Evolutionary conservation across 1,284 basidiomycete species (phyloP).

Genomic region (Tylopilus sp.): DNA sequence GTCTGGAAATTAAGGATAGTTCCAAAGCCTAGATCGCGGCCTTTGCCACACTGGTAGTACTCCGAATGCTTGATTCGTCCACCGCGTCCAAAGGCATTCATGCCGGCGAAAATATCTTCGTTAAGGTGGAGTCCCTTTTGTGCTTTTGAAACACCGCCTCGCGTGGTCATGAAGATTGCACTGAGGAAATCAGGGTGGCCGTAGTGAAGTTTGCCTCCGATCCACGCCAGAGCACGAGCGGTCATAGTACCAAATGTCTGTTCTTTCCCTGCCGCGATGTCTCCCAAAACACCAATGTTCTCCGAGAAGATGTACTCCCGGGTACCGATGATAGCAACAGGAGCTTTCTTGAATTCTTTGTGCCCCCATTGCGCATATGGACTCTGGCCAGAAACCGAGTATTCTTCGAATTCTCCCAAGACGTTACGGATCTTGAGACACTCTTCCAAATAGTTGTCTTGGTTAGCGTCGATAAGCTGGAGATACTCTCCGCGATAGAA

Average conservation of each 20-base stretch:
- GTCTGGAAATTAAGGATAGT: constrained; percentile 99
- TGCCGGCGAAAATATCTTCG: constrained; percentile 99
- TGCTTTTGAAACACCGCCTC: constrained; percentile 98
- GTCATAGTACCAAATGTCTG: constrained; percentile 99
- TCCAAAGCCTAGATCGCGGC: constrained; percentile 98
- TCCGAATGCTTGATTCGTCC: constrained; percentile 99
- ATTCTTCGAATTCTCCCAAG: constrained; percentile 96
- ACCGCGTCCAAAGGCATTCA: constrained; percentile 97
- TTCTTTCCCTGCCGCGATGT: constrained; percentile 99
- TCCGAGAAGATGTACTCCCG: constrained; percentile 99
- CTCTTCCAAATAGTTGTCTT: constrained; percentile 99
- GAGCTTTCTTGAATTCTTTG: constrained; percentile 85
- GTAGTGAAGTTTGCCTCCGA: constrained; percentile 98
- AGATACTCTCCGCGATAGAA: constrained; percentile 99
- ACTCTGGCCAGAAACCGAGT: constrained; percentile 84
- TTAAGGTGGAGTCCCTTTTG: constrained; percentile 98
- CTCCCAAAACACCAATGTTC: constrained; percentile 98
- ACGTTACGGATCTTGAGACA: constrained; percentile 98
- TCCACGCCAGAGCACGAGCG: constrained; percentile 92
- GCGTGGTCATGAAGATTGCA: constrained; percentile 96
- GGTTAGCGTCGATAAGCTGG: constrained; percentile 99
- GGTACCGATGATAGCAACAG: constrained; percentile 97
- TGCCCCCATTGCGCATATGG: constrained; percentile 94
- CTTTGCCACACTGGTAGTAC: constrained; percentile 99
- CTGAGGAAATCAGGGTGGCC: constrained; percentile 99